A percentile compares a stretch with the other conserved stretches of the same genome.
Evolutionary conservation across 352 stramenopile species (phyloP).

Genomic region (Phytophthora citricola): DNA sequence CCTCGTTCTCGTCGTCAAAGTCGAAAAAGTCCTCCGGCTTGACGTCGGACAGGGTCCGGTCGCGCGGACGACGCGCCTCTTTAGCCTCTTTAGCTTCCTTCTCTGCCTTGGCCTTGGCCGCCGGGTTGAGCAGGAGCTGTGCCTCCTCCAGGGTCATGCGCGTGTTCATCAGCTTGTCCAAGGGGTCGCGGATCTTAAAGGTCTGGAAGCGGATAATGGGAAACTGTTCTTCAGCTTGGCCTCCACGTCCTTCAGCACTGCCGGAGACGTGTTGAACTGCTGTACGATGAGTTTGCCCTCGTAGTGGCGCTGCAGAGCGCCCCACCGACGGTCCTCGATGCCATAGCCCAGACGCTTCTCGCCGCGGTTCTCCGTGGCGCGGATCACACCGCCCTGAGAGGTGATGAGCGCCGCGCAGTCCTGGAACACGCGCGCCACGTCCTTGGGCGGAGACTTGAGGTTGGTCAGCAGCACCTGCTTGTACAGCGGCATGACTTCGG

Average conservation of each 20-base stretch:
- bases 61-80: constrained; percentile 36
- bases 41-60: constrained; percentile 39
- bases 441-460: constrained; percentile 86
- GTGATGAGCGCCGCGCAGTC: constrained; percentile 80
- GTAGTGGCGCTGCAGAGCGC: constrained; percentile 86
- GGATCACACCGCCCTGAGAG: constrained; percentile 73
- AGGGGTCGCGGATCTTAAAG: constrained; percentile 85
- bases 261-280: constrained; percentile 85
- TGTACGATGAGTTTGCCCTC: constrained; percentile 87
- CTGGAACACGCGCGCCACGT: constrained; percentile 86
- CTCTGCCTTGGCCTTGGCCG: constrained; percentile 40
- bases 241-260: constrained; percentile 74
- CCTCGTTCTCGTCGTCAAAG: constrained; percentile 65
- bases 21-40: constrained; percentile 66
- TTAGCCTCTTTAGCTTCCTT: constrained; percentile 45
- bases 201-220: constrained; percentile 87
- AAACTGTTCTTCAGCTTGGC: constrained; percentile 88
- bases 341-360: constrained; percentile 85
- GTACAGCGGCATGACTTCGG: constrained; percentile 79
- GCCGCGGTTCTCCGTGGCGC: constrained; percentile 79
- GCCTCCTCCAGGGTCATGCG: constrained; percentile 71
- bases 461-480: constrained; percentile 91
- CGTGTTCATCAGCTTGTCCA: constrained; percentile 87
- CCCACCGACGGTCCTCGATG: constrained; percentile 87
- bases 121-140: constrained; percentile 60